phyloP scores from a whole-genome alignment of 768 basidiomycete genomes.

The Daedaleopsis sinensis region DNA sequence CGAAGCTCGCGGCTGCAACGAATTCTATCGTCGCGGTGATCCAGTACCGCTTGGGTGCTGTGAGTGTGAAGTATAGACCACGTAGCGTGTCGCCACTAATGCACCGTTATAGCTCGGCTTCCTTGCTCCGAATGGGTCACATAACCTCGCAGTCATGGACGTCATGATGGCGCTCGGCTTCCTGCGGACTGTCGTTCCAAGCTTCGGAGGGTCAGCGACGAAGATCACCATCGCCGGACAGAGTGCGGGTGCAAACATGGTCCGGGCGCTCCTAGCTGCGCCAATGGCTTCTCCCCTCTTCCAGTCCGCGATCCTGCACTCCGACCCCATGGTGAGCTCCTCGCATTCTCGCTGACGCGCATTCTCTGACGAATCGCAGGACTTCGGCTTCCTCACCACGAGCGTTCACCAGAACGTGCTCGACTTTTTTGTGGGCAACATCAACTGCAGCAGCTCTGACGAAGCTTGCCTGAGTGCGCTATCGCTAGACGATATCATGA shows the following conservation, averaged over 20 bases:
- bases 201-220: conserved; percentile 66
- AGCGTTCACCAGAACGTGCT: conserved; percentile 58
- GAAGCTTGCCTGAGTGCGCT: conserved; percentile 53
- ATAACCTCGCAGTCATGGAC: conserved; percentile 75
- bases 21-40: conserved; percentile 79
- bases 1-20: conserved; percentile 68
- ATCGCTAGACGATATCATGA: conserved; percentile 53
- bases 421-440: conserved; percentile 49
- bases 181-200: conserved; percentile 55
- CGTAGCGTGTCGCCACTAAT: conserved; percentile 7
- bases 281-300: conserved; percentile 76
- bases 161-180: conserved; percentile 67
- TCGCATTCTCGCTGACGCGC: not conserved
- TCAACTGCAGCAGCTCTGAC: conserved; percentile 50
- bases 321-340: conserved; percentile 76
- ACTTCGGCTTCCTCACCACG: conserved; percentile 69
- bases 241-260: conserved; percentile 77
- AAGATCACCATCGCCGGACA: conserved; percentile 83
- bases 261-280: conserved; percentile 73
- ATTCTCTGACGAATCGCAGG: conserved; percentile 39
- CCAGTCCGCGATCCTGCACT: conserved; percentile 78
- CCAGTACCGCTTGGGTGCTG: conserved; percentile 83
- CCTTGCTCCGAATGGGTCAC: conserved; percentile 68
- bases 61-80: conserved; percentile 38
- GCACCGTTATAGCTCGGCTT: conserved; percentile 62